These are phyloP conservation scores for Populus ilicifolia DNA, from an alignment of 345 rosid genomes.

Conservation along the genomic window DNA sequence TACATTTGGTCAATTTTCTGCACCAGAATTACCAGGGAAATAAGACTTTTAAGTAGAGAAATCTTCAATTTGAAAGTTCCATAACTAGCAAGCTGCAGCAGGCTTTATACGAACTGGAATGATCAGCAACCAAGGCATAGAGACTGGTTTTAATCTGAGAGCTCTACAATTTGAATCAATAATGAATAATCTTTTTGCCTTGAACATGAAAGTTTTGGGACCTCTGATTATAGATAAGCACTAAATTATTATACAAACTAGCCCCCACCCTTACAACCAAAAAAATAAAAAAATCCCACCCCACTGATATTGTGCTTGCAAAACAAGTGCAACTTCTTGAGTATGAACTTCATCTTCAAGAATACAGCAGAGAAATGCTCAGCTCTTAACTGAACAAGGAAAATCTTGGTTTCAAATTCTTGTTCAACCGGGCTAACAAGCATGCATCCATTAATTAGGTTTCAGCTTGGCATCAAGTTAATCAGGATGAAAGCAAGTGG, in stretches of 20 bases:
- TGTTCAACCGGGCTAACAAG: constrained; percentile 1
- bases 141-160: neutral
- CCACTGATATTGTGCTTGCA: neutral
- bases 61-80: neutral
- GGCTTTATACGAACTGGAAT: neutral
- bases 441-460: neutral
- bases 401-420: neutral
- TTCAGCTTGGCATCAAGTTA: neutral
- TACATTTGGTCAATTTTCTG: constrained; percentile 93
- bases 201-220: neutral
- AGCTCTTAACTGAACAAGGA: neutral
- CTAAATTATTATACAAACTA: neutral
- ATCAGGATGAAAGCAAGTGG: neutral
- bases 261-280: neutral
- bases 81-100: neutral
- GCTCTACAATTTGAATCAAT: neutral
- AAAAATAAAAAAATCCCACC: neutral
- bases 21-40: constrained; percentile 10
- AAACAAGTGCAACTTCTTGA: neutral
- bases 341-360: neutral
- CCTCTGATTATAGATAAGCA: neutral
- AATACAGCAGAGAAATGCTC: neutral
- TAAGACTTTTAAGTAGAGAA: neutral
- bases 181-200: neutral
- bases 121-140: neutral